Evolutionary conservation across 306 rosid genomes (phyloP).

Genomic region (Medicago arabica): DNA sequence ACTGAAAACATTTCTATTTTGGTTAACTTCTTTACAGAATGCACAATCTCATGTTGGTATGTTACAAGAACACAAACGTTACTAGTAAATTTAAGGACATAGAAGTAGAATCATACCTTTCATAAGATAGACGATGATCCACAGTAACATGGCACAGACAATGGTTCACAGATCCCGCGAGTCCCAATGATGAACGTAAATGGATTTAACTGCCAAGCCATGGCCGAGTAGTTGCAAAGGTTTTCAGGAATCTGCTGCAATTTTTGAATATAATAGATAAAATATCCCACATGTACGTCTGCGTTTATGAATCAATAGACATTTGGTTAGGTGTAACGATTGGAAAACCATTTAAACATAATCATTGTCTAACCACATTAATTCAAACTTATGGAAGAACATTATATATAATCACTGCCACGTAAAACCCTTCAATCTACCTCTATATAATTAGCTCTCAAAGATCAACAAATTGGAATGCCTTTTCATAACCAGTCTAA

Average conservation of each 20-base stretch:
- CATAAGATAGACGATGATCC: conserved; percentile 85
- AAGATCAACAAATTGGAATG: no score
- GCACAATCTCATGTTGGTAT: conserved; percentile 10
- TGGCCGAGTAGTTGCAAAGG: conserved; percentile 60
- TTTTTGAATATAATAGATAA: conserved; percentile 73
- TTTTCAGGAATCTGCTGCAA: conserved; percentile 82
- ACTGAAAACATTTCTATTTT: neutral
- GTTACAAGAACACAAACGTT: neutral
- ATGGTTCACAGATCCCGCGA: conserved; percentile 89
- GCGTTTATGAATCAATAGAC: conserved; percentile 38
- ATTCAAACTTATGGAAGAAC: neutral
- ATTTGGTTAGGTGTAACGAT: conserved; percentile 22
- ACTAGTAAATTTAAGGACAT: neutral
- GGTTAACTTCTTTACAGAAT: conserved; percentile 18
- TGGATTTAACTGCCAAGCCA: conserved; percentile 86
- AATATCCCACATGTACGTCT: conserved; percentile 90
- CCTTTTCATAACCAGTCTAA: no score
- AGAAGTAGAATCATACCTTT: conserved; percentile 67
- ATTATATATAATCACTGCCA: conserved; percentile 1
- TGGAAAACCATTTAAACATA: no score
- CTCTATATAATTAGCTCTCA: no score
- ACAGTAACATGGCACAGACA: conserved; percentile 84
- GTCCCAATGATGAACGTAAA: conserved; percentile 95
- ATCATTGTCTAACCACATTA: no score
- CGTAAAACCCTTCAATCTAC: no score